Percentiles rank a stretch among this genome's conserved stretches.
Conservation (phyloP, 2,329 filamentous ascomycete genomes). For the Hawksworthiomyces lignivorus region DNA sequence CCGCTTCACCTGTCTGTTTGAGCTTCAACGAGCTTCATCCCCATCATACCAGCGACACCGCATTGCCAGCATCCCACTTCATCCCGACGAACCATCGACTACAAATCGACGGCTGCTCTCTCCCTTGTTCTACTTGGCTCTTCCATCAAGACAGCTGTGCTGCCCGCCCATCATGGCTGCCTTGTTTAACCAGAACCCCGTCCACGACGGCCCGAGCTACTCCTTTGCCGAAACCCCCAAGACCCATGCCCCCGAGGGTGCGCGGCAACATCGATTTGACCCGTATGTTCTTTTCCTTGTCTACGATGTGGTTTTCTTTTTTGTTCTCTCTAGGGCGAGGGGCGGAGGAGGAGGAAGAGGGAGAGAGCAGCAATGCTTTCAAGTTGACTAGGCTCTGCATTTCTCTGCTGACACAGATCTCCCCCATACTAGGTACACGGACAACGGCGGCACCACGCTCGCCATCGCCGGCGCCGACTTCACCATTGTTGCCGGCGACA, state of each 20-base stretch:
- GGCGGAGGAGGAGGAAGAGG: no score
- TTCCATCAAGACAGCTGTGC: neutral
- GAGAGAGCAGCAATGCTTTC: no score
- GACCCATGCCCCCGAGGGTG: slow-evolving; percentile 41
- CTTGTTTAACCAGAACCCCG: slow-evolving; percentile 63
- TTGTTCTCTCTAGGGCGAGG: no score
- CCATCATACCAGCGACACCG: slow-evolving; percentile 8
- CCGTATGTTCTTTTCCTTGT: slow-evolving; percentile 53
- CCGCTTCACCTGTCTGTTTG: neutral
- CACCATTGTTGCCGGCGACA: slow-evolving; percentile 94
- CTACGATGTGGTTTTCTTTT: no score
- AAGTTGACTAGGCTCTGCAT: no score
- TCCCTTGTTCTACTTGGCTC: neutral
- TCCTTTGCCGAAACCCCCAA: slow-evolving; percentile 56
- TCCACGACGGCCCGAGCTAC: slow-evolving; percentile 63
- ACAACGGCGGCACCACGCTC: slow-evolving; percentile 94
- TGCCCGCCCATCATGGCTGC: slow-evolving; percentile 46
- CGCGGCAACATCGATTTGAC: slow-evolving; percentile 77
- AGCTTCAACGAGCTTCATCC: slow-evolving; percentile 12
- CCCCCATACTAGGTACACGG: slow-evolving; percentile 67
- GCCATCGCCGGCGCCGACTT: slow-evolving; percentile 93
- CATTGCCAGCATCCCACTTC: slow-evolving; percentile 7
- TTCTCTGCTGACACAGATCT: neutral
- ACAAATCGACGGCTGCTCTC: neutral
- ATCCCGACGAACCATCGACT: slow-evolving; percentile 1